A percentile compares a stretch with the other conserved stretches of the same genome.
phyloP scores from a whole-genome alignment of 2,329 filamentous ascomycete genomes.

The Amylocarpus encephaloides region DNA sequence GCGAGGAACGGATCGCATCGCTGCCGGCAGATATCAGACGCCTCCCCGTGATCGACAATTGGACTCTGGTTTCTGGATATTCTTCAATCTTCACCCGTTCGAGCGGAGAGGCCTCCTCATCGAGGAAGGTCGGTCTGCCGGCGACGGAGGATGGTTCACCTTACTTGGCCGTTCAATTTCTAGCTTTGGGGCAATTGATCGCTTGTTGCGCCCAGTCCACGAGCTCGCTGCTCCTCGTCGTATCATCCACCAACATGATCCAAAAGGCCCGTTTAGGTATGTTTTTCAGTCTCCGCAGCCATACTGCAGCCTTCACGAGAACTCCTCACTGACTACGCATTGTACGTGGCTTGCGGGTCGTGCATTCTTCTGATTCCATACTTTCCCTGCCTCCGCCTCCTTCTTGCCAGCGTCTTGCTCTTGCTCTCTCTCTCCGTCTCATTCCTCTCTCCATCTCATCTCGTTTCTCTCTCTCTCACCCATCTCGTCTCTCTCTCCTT shows the following conservation, averaged over 20 bases:
- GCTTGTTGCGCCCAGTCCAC: no score
- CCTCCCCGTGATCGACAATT: conserved; percentile 8
- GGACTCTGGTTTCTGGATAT: conserved; percentile 5
- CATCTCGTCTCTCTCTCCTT: no score
- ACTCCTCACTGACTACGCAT: no score
- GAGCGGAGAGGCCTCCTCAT: not conserved
- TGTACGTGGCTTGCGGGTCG: not conserved
- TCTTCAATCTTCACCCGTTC: conserved; percentile 4
- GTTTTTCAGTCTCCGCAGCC: not conserved
- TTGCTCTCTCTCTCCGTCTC: no score
- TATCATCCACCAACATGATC: not conserved
- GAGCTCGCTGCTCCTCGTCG: not conserved
- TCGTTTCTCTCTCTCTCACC: no score
- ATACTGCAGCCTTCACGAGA: not conserved
- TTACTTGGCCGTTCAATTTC: no score
- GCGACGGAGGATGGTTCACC: no score
- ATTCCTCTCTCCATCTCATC: no score
- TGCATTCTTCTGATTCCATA: not conserved
- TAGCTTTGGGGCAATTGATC: no score
- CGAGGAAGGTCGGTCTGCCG: conserved; percentile 2
- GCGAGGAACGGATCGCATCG: conserved; percentile 12
- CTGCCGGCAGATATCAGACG: conserved; percentile 16
- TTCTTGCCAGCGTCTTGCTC: no score
- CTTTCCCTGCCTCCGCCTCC: no score
- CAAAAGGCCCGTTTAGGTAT: conserved; percentile 1